phyloP scores from a whole-genome alignment of 768 basidiomycete species.

The Rhodosporidiobolus odoratus region DNA sequence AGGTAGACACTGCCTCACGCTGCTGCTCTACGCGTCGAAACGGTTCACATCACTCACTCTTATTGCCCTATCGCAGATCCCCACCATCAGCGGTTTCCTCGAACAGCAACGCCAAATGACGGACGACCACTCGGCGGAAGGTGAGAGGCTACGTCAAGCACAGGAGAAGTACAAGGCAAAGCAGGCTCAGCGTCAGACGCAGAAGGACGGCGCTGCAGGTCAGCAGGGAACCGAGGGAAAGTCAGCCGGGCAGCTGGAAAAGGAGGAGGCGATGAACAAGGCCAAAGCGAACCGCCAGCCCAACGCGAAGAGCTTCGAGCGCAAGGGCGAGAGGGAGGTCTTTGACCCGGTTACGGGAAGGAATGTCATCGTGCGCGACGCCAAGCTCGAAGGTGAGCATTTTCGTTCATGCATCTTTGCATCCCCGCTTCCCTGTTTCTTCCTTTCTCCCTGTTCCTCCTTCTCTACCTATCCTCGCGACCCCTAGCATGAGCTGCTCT shows the following conservation, averaged over 20 bases:
- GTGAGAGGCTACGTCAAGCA: background rate
- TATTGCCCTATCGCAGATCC: conserved; percentile 17
- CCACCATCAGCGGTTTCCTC: conserved; percentile 14
- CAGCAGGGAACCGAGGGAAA: background rate
- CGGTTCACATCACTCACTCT: background rate
- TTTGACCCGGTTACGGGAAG: conserved; percentile 37
- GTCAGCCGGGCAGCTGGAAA: conserved; percentile 8
- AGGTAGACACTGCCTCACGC: background rate
- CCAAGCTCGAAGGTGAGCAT: conserved; percentile 34
- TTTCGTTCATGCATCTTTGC: background rate
- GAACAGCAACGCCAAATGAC: background rate
- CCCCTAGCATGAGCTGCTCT: background rate
- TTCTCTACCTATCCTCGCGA: background rate
- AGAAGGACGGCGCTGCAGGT: background rate
- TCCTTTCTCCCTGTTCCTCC: background rate
- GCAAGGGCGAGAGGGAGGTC: conserved; percentile 32
- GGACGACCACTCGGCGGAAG: conserved; percentile 5
- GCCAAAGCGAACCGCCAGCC: conserved; percentile 10
- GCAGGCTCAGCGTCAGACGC: background rate
- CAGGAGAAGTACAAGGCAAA: background rate
- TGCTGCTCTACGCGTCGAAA: background rate
- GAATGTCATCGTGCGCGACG: conserved; percentile 34
- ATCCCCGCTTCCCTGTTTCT: background rate
- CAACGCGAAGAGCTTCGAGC: conserved; percentile 19
- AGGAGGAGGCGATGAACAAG: conserved; percentile 34